Base-by-base conservation (phyloP, 1,284 basidiomycete species). In the Gymnopus androsaceus region DNA sequence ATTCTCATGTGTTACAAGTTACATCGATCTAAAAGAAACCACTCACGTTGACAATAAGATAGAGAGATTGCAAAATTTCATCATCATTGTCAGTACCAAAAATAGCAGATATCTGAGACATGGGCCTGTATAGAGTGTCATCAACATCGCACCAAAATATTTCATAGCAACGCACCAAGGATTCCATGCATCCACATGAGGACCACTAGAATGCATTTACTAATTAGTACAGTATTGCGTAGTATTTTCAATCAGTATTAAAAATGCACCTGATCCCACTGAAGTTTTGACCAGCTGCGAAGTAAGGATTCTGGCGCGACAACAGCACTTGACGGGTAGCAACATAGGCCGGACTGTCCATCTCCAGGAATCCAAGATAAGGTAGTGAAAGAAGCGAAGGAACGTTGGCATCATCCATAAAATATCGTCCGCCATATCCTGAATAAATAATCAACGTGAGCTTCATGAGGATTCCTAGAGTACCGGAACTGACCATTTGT, bases 341-440 rank as follows among this genome's bases (percentile, higher is more conserved):
- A 30, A 82, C 65, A 64, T 90, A 90, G 0, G 78, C 72, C 4
- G 79, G 68, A 59, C 90, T 66, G 23, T 70, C 71, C 60, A 76
- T 87, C 52, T 85, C 75, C 54, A 90, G 70, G 71, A 91, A 91
- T 1, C 87, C 88, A 15, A 92, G 80, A 64, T 91, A 92, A 14
- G 89, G 88, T 36, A 92, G 74, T 0, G 89, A 87, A 17, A 92
- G 72, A 14, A 91, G 71, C 0, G 88, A 89, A 17, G 89, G 89
- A 52, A 92, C 88, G 61, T 91, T 91, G 1, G 88, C 88, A 60
- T 90, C 89, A 60, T 90, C 89, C 87, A 90, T 91, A 21, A 89
- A 79, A 69, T 89, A 90, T 57, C 81, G 72, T 11, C 82, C 80
- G 34, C 88, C 87, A 54, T 86, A 78, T 3, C 85, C 82, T 83